Evolutionary conservation across 2,329 filamentous ascomycete genomes (phyloP).

Genomic region (Venturia asperata): DNA sequence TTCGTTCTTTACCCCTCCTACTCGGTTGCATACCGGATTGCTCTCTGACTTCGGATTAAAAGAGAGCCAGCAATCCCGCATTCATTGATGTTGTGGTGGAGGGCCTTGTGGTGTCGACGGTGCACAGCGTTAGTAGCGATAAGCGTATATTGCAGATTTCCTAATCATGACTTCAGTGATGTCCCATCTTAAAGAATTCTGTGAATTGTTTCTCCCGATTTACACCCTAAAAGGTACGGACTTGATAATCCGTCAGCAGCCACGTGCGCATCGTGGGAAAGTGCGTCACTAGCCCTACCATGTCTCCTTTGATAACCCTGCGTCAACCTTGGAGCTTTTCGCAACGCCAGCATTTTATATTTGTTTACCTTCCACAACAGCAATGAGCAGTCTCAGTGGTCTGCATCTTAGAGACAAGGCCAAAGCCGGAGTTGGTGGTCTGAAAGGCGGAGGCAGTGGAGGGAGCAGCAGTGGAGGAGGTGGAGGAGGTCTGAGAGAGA

Average conservation of each 20-base stretch:
- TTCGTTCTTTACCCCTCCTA: too few relatives aligned
- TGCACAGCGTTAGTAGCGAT: too few relatives aligned
- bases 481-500: conserved; percentile 45
- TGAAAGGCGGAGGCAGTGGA: conserved; percentile 30
- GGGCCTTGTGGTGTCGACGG: too few relatives aligned
- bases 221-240: too few relatives aligned
- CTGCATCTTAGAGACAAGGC: conserved; percentile 32
- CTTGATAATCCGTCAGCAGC: neutral
- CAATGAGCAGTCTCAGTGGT: conserved; percentile 10
- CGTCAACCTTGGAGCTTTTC: neutral
- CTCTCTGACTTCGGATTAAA: too few relatives aligned
- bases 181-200: too few relatives aligned
- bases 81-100: too few relatives aligned
- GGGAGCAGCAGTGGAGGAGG: conserved; percentile 23
- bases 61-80: too few relatives aligned
- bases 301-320: neutral
- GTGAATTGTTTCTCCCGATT: too few relatives aligned
- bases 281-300: neutral
- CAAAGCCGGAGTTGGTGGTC: conserved; percentile 42
- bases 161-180: too few relatives aligned
- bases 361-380: neutral
- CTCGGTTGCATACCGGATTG: too few relatives aligned
- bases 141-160: too few relatives aligned
- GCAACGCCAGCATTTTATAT: neutral
- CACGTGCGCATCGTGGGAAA: neutral